Evolutionary conservation across 192 early-diverging fungal species (phyloP), one percentile per base, ranked within the genome.

Genomic region (Funneliformis geosporum): DNA sequence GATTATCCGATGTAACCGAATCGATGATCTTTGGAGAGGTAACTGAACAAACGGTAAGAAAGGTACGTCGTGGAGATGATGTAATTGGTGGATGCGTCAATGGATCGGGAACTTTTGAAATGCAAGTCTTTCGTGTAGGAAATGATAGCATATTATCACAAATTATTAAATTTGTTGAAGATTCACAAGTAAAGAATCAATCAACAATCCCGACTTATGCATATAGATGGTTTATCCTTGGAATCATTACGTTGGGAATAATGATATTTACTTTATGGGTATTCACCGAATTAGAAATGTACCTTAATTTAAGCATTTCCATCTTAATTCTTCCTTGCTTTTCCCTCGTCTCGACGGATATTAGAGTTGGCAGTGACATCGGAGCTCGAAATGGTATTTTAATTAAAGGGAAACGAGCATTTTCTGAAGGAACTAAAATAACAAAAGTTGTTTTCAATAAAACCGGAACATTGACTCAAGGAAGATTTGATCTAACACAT

Each of bases 331-430:
- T 99, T 0, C 95, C 96, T 7, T 99, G 97, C 97, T 47, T 99
- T 95, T 86, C 94, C 96, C 4, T 85, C 98, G 42, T 96, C 97
- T 97, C 98, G 16, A 99, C 97, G 0, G 97, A 96, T 0, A 94
- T 99, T 18, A 98, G 98, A 96, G 97, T 98, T 8, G 98, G 97
- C 28, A 98, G 96, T 0, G 97, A 96, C 25, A 92, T 98, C 1
- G 97, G 96, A 23, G 97, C 97, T 9, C 88, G 96, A 78, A 85
- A 95, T 70, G 98, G 98, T 28, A 95, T 99, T 72, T 85, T 99
- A 77, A 98, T 99, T 87, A 99, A 99, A 88, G 95, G 96, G 40
- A 97, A 95, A 18, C 90, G 83, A 60, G 90, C 94, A 11, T 81
- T 99, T 47, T 94, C 96, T 77, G 87, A 87, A 6, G 94, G 94